phyloP scores from a whole-genome alignment of 345 rosid species.

The Nephelium lappaceum region DNA sequence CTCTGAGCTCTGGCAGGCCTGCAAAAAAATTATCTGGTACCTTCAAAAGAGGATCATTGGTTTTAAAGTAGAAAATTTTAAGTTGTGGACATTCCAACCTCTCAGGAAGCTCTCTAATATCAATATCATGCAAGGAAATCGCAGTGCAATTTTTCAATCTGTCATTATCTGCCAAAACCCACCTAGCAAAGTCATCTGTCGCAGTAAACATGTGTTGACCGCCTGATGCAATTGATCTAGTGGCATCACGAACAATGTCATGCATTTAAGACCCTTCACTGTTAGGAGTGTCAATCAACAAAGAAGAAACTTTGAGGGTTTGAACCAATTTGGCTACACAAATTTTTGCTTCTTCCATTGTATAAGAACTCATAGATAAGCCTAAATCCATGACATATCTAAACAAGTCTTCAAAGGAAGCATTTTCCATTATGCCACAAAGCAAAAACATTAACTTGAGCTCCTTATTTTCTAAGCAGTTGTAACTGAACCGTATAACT shows the following conservation, averaged over 20 bases:
- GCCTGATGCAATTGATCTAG: no score
- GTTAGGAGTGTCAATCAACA: background rate
- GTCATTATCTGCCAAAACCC: background rate
- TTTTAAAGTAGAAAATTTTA: background rate
- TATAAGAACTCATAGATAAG: background rate
- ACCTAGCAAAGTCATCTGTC: no score
- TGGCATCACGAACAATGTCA: no score
- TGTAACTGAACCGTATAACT: constrained; percentile 8
- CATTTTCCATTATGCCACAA: background rate
- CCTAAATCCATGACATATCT: constrained; percentile 30
- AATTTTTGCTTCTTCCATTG: constrained; percentile 8
- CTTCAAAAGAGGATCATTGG: background rate
- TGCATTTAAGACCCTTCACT: no score
- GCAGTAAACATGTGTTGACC: background rate
- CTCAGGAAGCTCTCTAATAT: constrained; percentile 15
- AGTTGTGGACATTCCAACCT: constrained; percentile 19
- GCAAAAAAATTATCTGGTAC: constrained; percentile 17
- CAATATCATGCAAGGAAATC: background rate
- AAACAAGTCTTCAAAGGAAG: constrained; percentile 13
- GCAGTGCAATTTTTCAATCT: background rate
- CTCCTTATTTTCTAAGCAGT: constrained; percentile 4
- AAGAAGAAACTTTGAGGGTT: constrained; percentile 25
- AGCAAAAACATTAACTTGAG: constrained; percentile 19
- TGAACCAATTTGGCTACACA: constrained; percentile 14
- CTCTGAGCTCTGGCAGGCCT: constrained; percentile 7